These are phyloP conservation scores for Saccharomycodes ludwigii DNA, from an alignment of 805 yeast species.

Conservation along the genomic window DNA sequence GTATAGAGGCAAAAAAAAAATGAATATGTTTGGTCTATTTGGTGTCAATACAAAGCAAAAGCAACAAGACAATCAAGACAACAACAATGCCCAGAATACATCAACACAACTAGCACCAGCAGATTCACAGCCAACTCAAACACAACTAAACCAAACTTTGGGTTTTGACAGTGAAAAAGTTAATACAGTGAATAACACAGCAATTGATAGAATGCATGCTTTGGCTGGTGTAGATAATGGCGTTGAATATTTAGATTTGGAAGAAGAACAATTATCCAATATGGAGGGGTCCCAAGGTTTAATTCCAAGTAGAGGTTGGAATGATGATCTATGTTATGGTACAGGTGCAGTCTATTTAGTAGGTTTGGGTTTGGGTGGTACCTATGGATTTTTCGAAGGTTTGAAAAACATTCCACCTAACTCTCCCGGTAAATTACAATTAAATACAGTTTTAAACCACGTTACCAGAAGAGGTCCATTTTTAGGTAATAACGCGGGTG, in stretches of 20 bases:
- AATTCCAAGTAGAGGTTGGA: slow-evolving; percentile 94
- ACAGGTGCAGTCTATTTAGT: slow-evolving; percentile 86
- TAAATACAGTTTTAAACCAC: slow-evolving; percentile 84
- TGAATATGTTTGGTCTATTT: slow-evolving; percentile 17
- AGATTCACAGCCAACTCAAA: slow-evolving; percentile 7
- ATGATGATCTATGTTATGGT: slow-evolving; percentile 95
- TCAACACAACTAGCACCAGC: slow-evolving; percentile 1
- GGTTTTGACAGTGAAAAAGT: slow-evolving; percentile 60
- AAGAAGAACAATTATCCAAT: slow-evolving; percentile 64
- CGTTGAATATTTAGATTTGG: slow-evolving; percentile 81
- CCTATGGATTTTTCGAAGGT: slow-evolving; percentile 82
- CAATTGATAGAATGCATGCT: slow-evolving; percentile 69
- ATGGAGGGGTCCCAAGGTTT: slow-evolving; percentile 83
- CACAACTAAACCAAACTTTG: slow-evolving; percentile 14
- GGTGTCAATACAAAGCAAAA: slow-evolving; percentile 11
- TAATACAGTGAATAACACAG: slow-evolving; percentile 45
- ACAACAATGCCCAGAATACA: slow-evolving; percentile 2
- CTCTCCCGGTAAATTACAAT: slow-evolving; percentile 67
- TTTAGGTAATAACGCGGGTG: slow-evolving; percentile 92
- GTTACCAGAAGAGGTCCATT: slow-evolving; percentile 94
- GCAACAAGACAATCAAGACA: slow-evolving; percentile 3
- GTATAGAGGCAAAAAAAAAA: too few species aligned
- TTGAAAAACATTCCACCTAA: slow-evolving; percentile 60
- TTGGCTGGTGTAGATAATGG: slow-evolving; percentile 86
- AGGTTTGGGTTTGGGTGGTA: slow-evolving; percentile 84